Conservation (phyloP, 768 basidiomycete genomes). For the Lactarius vividus region DNA sequence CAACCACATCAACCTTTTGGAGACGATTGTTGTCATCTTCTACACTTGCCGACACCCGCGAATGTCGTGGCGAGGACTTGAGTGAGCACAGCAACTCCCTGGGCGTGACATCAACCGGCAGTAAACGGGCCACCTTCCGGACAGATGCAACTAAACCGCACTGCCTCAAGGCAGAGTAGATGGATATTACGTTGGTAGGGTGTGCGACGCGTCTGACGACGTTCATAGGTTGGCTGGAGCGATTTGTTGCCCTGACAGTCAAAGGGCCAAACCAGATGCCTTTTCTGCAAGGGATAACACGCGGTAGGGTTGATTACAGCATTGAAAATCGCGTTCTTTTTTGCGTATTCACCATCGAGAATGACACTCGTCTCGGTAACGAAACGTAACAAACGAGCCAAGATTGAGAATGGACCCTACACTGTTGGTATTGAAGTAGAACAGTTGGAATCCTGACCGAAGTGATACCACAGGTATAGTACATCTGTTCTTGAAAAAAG, state of each 20-base stretch:
- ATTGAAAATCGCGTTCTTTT: conserved; percentile 11
- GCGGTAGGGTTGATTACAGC: not conserved
- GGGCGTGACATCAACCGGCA: not conserved
- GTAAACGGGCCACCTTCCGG: not conserved
- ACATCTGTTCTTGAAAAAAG: not conserved
- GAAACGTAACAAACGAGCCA: conserved; percentile 4
- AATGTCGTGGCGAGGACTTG: not conserved
- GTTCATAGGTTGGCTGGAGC: not conserved
- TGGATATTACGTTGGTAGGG: conserved; percentile 11
- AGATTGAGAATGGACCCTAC: not conserved
- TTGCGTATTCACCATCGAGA: not conserved
- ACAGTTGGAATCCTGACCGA: not conserved
- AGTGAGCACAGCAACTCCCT: not conserved
- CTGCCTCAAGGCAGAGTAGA: not conserved
- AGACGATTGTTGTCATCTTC: not conserved
- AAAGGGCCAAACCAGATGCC: not conserved
- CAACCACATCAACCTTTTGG: too few relatives aligned
- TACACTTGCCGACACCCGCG: not conserved
- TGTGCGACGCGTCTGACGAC: not conserved
- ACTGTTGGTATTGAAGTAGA: not conserved
- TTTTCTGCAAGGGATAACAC: not conserved
- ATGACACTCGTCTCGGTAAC: conserved; percentile 5
- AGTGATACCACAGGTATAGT: not conserved
- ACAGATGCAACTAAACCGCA: not conserved
- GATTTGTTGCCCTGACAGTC: conserved; percentile 7